A percentile compares a stretch with the other conserved stretches of the same genome.
Evolutionary conservation across 768 basidiomycete species (phyloP).

Genomic region (Terana coerulea): DNA sequence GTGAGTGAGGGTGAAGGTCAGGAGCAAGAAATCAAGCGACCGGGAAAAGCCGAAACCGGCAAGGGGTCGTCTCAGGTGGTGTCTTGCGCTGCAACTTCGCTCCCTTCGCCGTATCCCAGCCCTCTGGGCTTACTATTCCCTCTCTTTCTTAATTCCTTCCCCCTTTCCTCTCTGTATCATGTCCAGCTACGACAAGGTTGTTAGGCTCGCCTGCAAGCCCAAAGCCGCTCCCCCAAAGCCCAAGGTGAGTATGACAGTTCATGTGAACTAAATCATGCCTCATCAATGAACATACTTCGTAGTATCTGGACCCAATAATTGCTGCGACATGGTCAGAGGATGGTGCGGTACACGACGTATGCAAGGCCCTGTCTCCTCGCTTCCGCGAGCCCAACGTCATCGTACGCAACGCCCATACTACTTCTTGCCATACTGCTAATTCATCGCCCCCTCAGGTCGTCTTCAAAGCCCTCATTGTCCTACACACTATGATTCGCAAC

Average conservation of each 20-base stretch:
- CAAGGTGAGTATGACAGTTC: slow-evolving; percentile 54
- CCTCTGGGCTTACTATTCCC: slow-evolving; percentile 1
- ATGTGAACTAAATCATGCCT: not conserved
- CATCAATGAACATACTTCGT: slow-evolving; percentile 1
- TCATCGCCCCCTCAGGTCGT: slow-evolving; percentile 59
- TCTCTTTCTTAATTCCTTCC: not conserved
- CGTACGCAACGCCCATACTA: slow-evolving; percentile 42
- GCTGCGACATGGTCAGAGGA: slow-evolving; percentile 97
- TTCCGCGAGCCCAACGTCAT: slow-evolving; percentile 90
- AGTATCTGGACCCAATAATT: slow-evolving; percentile 97
- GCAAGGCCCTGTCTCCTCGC: slow-evolving; percentile 79
- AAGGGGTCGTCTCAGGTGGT: no score
- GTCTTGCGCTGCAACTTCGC: not conserved
- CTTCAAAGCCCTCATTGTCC: slow-evolving; percentile 95
- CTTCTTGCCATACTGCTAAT: not conserved
- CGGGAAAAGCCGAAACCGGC: slow-evolving; percentile 3
- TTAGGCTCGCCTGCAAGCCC: slow-evolving; percentile 96
- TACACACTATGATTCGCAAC: slow-evolving; percentile 95
- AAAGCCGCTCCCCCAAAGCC: slow-evolving; percentile 94
- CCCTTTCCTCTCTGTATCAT: not conserved
- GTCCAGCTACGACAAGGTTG: slow-evolving; percentile 78
- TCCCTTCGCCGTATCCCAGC: slow-evolving; percentile 2
- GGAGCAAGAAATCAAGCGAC: not conserved
- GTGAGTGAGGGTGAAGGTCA: not conserved
- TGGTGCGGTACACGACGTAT: slow-evolving; percentile 89